phyloP scores from a whole-genome alignment of 352 stramenopile genomes.

The Phytophthora fragariae region DNA sequence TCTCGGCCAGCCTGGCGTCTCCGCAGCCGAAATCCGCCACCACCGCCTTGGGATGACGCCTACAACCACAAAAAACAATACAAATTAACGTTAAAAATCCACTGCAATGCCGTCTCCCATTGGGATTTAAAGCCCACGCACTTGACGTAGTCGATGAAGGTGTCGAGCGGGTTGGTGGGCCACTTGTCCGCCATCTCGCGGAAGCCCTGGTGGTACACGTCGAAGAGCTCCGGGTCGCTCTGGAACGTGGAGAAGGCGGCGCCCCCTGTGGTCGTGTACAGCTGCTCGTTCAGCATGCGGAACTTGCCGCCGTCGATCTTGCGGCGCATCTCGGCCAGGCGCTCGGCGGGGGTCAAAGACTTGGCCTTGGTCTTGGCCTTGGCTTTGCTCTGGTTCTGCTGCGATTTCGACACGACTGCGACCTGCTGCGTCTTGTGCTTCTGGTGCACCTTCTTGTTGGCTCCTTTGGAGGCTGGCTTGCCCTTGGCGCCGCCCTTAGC shows the following conservation, averaged over 20 bases:
- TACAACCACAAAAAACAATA: conserved; percentile 29
- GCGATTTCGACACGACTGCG: conserved; percentile 23
- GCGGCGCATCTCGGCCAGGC: conserved; percentile 85
- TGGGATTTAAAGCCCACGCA: conserved; percentile 26
- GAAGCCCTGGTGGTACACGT: conserved; percentile 98
- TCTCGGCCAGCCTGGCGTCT: conserved; percentile 94
- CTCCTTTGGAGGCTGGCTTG: conserved; percentile 20
- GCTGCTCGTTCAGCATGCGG: conserved; percentile 98
- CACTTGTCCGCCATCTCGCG: conserved; percentile 97
- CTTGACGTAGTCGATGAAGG: conserved; percentile 96
- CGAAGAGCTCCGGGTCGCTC: conserved; percentile 95
- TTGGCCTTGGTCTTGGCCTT: conserved; percentile 32
- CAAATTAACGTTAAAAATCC: background rate
- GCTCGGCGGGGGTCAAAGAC: conserved; percentile 30
- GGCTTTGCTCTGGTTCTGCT: conserved; percentile 32
- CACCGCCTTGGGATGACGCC: conserved; percentile 70
- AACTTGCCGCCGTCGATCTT: conserved; percentile 96
- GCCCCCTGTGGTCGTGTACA: conserved; percentile 97
- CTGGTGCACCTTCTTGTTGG: conserved; percentile 33
- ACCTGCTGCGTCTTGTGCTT: conserved; percentile 36
- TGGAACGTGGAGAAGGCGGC: conserved; percentile 94
- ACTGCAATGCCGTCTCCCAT: background rate
- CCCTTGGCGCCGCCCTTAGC: conserved; percentile 29
- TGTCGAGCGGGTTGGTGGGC: conserved; percentile 97
- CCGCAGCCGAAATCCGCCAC: conserved; percentile 99